Base-by-base conservation (phyloP, 352 stramenopile genomes). In the Globisporangium canariense region DNA sequence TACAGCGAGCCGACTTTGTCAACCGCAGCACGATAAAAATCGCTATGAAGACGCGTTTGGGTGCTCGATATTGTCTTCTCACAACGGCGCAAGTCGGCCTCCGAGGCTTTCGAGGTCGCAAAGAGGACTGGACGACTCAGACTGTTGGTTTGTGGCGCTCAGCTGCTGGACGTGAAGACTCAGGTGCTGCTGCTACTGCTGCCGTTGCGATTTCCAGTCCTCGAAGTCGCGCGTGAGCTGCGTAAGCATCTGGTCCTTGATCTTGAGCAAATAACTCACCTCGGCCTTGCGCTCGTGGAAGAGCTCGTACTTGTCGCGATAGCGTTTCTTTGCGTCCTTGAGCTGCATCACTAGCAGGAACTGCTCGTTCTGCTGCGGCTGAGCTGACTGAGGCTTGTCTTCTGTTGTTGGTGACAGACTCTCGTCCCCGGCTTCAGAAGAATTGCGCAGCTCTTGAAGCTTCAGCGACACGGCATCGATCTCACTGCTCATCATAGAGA, bases 181-280 rank as follows among this genome's bases (percentile, higher is more conserved):
- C 14, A 9, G 47, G 47, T n/a, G 16, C 5, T 41, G 16, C 5
- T 41, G 52, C 40, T 70, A 13, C 0, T 28, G 13, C 41, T 72
- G 62, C 47, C 62, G 69, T n/a, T 68, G 52, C 50, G 50, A 20
- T 38, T 70, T 83, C 78, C 80, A 89, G 2, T 22, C n/a, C 32
- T 89, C 70, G 22, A 88, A 89, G 20, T 78, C 77, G 50, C 66
- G 68, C 32, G 76, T 81, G 51, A 89, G 69, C n/a, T 75, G 67
- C 58, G 75, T 68, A 55, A 89, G 67, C 77, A 89, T 87, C 61
- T 89, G 78, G 57, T 75, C 73, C 61, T 83, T 86, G 64, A 88
- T 81, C 58, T 86, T 84, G 54, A 65, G 49, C 46, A 89, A 43
- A 59, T 88, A 88, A 9, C 63, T 59, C 58, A 83, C 62, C 58